A percentile compares a stretch with the other conserved stretches of the same genome.
These are phyloP conservation scores for Mediolabrus comicus DNA, from an alignment of 108 stramenopile species.

Conservation along the genomic window DNA sequence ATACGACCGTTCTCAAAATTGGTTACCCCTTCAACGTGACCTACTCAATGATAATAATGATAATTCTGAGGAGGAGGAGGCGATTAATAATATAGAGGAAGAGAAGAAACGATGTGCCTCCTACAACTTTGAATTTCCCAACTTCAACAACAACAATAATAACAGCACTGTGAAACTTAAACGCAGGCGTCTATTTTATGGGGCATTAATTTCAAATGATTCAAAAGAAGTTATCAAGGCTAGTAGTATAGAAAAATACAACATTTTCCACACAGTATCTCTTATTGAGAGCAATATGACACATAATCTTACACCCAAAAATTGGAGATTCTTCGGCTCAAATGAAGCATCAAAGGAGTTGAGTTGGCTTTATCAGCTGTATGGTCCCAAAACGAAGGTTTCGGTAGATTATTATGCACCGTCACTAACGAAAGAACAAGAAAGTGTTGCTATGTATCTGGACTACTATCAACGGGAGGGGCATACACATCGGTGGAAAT, in stretches of 20 bases:
- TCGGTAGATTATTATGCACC: conserved; percentile 34
- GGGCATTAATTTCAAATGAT: conserved; percentile 53
- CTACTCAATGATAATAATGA: no score
- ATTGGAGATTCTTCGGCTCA: conserved; percentile 22
- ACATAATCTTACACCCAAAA: conserved; percentile 28
- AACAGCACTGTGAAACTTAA: neutral
- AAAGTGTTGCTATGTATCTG: conserved; percentile 5
- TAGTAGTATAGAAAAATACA: conserved; percentile 48
- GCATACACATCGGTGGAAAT: conserved; percentile 49
- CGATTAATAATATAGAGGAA: neutral
- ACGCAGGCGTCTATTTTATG: conserved; percentile 45
- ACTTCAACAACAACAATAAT: neutral
- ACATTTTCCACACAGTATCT: conserved; percentile 45
- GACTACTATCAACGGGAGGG: conserved; percentile 49
- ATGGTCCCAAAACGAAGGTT: conserved; percentile 34
- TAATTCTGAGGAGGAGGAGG: no score
- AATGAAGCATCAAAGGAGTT: conserved; percentile 7
- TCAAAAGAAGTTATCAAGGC: conserved; percentile 35
- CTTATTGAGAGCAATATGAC: conserved; percentile 63
- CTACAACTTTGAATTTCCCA: conserved; percentile 24
- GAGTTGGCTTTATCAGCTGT: conserved; percentile 25
- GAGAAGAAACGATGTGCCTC: conserved; percentile 26
- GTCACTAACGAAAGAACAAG: conserved; percentile 3
- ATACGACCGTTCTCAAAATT: neutral
- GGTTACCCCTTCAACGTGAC: no score